These are phyloP conservation scores for Fraxinus platypoda DNA, from an alignment of 305 asterid genomes.

Conservation along the genomic window DNA sequence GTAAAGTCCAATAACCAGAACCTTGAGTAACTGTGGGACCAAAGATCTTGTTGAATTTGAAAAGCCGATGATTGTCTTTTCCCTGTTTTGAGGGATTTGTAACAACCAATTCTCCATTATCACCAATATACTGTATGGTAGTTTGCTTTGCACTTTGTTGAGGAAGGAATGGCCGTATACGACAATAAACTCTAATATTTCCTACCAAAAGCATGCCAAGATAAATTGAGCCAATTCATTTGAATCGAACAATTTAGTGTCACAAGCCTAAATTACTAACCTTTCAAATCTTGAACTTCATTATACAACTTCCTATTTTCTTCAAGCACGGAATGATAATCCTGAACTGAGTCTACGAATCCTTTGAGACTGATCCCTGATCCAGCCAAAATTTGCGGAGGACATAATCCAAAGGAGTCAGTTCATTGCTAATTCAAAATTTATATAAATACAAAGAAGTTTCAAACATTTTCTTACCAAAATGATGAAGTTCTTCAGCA, in stretches of 20 bases:
- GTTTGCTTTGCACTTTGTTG: slow-evolving; percentile 72
- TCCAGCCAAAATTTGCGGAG: slow-evolving; percentile 1
- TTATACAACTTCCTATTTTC: slow-evolving; percentile 87
- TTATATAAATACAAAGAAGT: slow-evolving; percentile 9
- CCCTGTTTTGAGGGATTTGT: slow-evolving; percentile 79
- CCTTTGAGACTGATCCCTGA: slow-evolving; percentile 69
- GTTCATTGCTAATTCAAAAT: slow-evolving; percentile 14
- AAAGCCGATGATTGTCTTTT: slow-evolving; percentile 76
- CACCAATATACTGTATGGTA: slow-evolving; percentile 79
- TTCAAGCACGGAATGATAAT: slow-evolving; percentile 69
- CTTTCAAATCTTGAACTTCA: slow-evolving; percentile 97
- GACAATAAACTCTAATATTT: slow-evolving; percentile 87
- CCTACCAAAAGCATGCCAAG: slow-evolving; percentile 43
- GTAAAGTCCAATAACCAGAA: slow-evolving; percentile 21
- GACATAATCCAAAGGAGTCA: neutral
- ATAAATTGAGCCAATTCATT: slow-evolving; percentile 24
- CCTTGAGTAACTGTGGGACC: slow-evolving; percentile 86
- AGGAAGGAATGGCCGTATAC: slow-evolving; percentile 82
- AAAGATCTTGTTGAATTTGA: slow-evolving; percentile 90
- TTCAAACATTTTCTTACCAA: slow-evolving; percentile 41
- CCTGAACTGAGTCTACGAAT: slow-evolving; percentile 74
- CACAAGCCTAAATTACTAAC: slow-evolving; percentile 36
- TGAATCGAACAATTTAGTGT: slow-evolving; percentile 21
- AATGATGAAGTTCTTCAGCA: slow-evolving; percentile 59
- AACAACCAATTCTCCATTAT: slow-evolving; percentile 84